phyloP scores from a whole-genome alignment of 495 filamentous ascomycete species.

The Penicillium egyptiacum region DNA sequence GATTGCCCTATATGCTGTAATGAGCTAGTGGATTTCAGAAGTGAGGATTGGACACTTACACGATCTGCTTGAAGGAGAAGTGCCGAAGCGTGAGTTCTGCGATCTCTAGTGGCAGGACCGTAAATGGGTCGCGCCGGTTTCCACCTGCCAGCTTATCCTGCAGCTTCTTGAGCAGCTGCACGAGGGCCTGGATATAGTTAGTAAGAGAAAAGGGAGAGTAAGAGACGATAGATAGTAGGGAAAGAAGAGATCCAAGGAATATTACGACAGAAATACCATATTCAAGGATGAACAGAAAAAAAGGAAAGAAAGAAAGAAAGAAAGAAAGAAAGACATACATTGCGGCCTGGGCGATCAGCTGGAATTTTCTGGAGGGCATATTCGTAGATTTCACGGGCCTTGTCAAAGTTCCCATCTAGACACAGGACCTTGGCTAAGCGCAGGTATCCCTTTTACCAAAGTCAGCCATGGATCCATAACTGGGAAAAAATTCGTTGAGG shows the following conservation, averaged over 20 bases:
- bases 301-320: not conserved
- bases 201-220: not conserved
- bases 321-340: conserved; percentile 34
- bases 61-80: conserved; percentile 49
- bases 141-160: conserved; percentile 48
- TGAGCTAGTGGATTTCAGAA: conserved; percentile 2
- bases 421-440: conserved; percentile 62
- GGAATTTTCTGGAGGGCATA: conserved; percentile 56
- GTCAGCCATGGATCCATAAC: not conserved
- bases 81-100: conserved; percentile 44
- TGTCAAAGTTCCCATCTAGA: conserved; percentile 51
- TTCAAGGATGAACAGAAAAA: not conserved
- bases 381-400: conserved; percentile 60
- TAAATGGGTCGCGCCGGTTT: conserved; percentile 48
- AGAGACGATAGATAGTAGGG: not conserved
- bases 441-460: conserved; percentile 55
- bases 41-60: conserved; percentile 34
- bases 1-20: conserved; percentile 33
- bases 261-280: not conserved
- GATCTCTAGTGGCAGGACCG: conserved; percentile 50
- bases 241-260: not conserved
- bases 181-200: not conserved
- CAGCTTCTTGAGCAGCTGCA: conserved; percentile 42
- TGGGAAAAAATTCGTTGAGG: not conserved
- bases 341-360: conserved; percentile 41